Conservation (phyloP, 106 monocot genomes). For the Platanthera zijinensis region DNA sequence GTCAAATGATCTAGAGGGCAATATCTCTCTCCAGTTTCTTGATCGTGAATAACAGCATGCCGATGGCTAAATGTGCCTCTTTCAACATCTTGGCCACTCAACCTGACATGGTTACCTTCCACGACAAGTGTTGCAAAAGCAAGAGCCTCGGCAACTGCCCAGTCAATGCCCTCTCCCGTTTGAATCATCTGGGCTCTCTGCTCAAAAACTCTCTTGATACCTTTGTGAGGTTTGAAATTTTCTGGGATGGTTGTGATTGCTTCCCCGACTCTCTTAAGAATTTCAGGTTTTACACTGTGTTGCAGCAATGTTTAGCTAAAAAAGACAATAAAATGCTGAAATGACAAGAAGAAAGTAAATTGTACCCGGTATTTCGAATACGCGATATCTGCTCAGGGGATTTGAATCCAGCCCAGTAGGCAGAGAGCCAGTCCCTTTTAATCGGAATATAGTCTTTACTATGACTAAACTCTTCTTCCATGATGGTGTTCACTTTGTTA, state of each 20-base stretch:
- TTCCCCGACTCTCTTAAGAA: constrained; percentile 77
- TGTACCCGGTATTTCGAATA: constrained; percentile 82
- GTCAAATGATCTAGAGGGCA: constrained; percentile 75
- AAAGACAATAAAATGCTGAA: not conserved
- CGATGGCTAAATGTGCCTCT: constrained; percentile 97
- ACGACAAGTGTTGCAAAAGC: constrained; percentile 91
- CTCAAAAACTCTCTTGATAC: constrained; percentile 72
- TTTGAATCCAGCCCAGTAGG: constrained; percentile 92
- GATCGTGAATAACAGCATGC: constrained; percentile 86
- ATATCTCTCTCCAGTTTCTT: constrained; percentile 61
- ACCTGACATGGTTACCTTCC: constrained; percentile 92
- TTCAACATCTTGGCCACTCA: constrained; percentile 99
- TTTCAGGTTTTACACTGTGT: constrained; percentile 82
- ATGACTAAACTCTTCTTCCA: constrained; percentile 78
- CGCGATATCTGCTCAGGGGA: constrained; percentile 97
- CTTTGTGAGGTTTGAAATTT: constrained; percentile 77
- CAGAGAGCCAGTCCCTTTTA: constrained; percentile 92
- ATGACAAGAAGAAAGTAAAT: not conserved
- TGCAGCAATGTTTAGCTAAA: not conserved
- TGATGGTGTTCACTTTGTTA: constrained; percentile 56
- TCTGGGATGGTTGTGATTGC: constrained; percentile 81
- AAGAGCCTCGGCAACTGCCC: constrained; percentile 92
- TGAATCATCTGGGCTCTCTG: constrained; percentile 75
- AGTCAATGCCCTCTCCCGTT: constrained; percentile 88
- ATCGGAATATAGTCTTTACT: constrained; percentile 86